Evolutionary conservation across 768 basidiomycete genomes (phyloP).

Genomic region (Chalciporus chontae): DNA sequence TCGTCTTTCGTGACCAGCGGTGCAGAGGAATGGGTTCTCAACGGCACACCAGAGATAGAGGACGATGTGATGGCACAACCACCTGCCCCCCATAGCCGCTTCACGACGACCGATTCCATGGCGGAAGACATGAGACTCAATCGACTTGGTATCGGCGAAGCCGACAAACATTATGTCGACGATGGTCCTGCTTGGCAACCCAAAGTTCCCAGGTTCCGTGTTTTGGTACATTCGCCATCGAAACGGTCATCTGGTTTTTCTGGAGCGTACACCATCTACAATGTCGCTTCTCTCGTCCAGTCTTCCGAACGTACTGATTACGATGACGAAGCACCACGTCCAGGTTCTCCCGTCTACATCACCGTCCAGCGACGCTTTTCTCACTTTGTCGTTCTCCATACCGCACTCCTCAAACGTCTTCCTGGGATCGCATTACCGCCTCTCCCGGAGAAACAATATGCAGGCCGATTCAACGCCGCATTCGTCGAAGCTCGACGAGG

Average conservation of each 20-base stretch:
- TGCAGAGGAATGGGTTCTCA: slow-evolving; percentile 79
- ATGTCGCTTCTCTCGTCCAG: slow-evolving; percentile 53
- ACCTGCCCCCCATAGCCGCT: slow-evolving; percentile 24
- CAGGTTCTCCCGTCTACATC: slow-evolving; percentile 47
- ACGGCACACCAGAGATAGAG: slow-evolving; percentile 43
- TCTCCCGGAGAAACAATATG: slow-evolving; percentile 82
- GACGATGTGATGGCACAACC: slow-evolving; percentile 25
- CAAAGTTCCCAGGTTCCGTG: slow-evolving; percentile 67
- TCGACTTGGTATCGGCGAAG: slow-evolving; percentile 47
- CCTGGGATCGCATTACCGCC: slow-evolving; percentile 79
- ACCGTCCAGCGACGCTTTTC: slow-evolving; percentile 83
- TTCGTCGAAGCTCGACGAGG: slow-evolving; percentile 81
- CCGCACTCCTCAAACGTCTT: slow-evolving; percentile 61
- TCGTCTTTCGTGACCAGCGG: slow-evolving; percentile 84
- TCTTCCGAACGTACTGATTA: slow-evolving; percentile 15
- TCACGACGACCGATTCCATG: slow-evolving; percentile 32
- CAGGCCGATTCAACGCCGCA: slow-evolving; percentile 73
- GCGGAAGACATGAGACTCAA: slow-evolving; percentile 41
- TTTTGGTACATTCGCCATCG: slow-evolving; percentile 79
- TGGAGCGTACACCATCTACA: slow-evolving; percentile 73
- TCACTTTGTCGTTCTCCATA: slow-evolving; percentile 77
- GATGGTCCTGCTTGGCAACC: slow-evolving; percentile 69
- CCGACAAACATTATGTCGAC: slow-evolving; percentile 70
- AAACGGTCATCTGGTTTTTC: slow-evolving; percentile 65
- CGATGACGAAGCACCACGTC: slow-evolving; percentile 18